Conservation (phyloP, 164 flowering plant genomes). For the Amborella trichopoda region DNA sequence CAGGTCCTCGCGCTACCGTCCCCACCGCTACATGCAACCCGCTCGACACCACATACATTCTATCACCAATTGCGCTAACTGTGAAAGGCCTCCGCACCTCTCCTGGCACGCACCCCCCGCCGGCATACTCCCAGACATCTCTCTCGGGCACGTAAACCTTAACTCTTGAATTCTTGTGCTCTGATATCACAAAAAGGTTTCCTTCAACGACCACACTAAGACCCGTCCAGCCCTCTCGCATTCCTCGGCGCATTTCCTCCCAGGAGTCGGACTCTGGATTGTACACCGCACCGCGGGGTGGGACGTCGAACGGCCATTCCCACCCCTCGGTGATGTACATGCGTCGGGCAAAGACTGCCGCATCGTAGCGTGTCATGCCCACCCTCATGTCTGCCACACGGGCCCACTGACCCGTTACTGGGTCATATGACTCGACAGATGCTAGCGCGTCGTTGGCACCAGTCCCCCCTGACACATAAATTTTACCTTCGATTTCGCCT, state of each 20-base stretch:
- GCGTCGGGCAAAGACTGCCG: constrained; percentile 28
- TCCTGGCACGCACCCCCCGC: constrained; percentile 29
- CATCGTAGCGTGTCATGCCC: constrained; percentile 23
- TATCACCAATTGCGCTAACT: constrained; percentile 19
- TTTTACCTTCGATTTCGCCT: constrained; percentile 21
- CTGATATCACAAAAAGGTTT: constrained; percentile 33
- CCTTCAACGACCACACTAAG: constrained; percentile 20
- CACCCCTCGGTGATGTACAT: constrained; percentile 52
- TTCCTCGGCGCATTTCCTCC: constrained; percentile 36
- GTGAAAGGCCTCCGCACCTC: constrained; percentile 31
- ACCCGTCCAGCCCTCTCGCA: constrained; percentile 62
- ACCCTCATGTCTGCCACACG: constrained; percentile 15
- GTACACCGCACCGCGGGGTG: constrained; percentile 36
- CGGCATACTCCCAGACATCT: constrained; percentile 35
- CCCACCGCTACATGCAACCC: constrained; percentile 32
- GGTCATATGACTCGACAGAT: constrained; percentile 29
- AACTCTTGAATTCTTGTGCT: constrained; percentile 28
- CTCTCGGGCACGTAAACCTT: constrained; percentile 24
- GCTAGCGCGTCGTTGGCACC: constrained; percentile 17
- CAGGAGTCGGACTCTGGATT: constrained; percentile 29
- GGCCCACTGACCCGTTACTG: constrained; percentile 23
- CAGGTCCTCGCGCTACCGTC: constrained; percentile 7
- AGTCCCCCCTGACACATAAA: constrained; percentile 32
- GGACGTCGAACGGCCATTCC: constrained; percentile 42
- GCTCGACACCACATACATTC: constrained; percentile 26